Evolutionary conservation across 179 eudicot genomes (phyloP), one percentile per base, ranked within the genome.

Genomic region (Beta corolliflora): DNA sequence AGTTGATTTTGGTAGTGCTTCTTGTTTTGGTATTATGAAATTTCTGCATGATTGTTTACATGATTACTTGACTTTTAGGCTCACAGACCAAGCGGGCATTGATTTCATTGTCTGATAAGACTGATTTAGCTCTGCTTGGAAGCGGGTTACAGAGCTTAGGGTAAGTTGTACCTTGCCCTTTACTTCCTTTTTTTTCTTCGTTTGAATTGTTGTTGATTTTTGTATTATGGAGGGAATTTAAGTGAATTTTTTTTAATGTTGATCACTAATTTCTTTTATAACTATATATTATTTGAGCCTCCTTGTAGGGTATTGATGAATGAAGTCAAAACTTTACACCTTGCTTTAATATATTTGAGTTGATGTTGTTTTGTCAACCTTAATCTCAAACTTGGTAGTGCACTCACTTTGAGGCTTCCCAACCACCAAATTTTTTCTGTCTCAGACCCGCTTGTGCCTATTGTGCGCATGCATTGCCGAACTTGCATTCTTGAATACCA

Each of bases 41-140:
- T 10, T 80, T 56, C 48, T 21, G 75, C 65, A 8, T 70, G 70
- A 4, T 56, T 19, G 52, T 58, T 66, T 41, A 45, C 13, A 7
- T 71, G 11, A 46, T 44, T 60, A 0, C 7, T 56, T 80, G 48
- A 36, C 55, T 58, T 71, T 60, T 75, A 58, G 79, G 80, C 48
- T 83, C 83, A 90, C 93, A 91, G 63, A 82, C 77, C 71, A 95
- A 88, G 81, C 92, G 82, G 80, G 99, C 92, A 14, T 82, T 95
- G 86, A 89, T 95, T 80, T 95, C 99, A 29, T 74, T 95, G 70
- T 95, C 99, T 25, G 94, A 95, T 81, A 95, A 95, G 88, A 91
- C 59, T 76, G 90, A 89, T 80, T 83, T 94, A 87, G 82, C 87
- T 79, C 66, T 89, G 79, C 90, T 95, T 76, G 98, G 91, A n/a